phyloP scores from a whole-genome alignment of 2,329 filamentous ascomycete genomes.

The Neonectria sp. region DNA sequence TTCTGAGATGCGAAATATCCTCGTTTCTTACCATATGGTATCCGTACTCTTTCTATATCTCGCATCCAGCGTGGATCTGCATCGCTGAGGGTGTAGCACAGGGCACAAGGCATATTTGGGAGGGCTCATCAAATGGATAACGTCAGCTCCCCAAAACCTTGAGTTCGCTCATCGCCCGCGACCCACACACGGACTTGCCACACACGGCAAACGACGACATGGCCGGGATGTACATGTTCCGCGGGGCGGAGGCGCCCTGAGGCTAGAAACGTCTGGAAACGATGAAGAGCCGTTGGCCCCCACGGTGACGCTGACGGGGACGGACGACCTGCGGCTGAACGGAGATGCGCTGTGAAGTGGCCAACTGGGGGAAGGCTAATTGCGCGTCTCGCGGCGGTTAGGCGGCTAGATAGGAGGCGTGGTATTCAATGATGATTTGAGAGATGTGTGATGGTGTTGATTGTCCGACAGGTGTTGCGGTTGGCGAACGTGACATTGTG shows the following conservation, averaged over 20 bases:
- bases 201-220: not conserved
- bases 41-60: not conserved
- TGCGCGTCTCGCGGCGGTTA: slow-evolving; percentile 35
- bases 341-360: slow-evolving; percentile 24
- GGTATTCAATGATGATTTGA: not conserved
- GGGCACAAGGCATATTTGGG: not conserved
- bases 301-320: slow-evolving; percentile 4
- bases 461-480: not conserved
- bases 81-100: not conserved
- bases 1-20: too few relatives aligned
- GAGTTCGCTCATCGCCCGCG: not conserved
- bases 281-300: not conserved
- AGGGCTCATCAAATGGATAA: not conserved
- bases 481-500: not conserved
- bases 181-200: not conserved
- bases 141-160: slow-evolving; percentile 1
- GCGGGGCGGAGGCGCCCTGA: not conserved
- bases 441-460: not conserved
- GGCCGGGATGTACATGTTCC: not conserved
- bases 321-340: slow-evolving; percentile 19
- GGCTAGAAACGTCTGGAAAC: slow-evolving; percentile 1
- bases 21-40: too few relatives aligned
- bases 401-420: slow-evolving; percentile 27
- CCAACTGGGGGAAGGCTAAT: slow-evolving; percentile 21
- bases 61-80: not conserved